Evolutionary conservation across 2,329 filamentous ascomycete species (phyloP).

Genomic region (Trichoderma koningii): DNA sequence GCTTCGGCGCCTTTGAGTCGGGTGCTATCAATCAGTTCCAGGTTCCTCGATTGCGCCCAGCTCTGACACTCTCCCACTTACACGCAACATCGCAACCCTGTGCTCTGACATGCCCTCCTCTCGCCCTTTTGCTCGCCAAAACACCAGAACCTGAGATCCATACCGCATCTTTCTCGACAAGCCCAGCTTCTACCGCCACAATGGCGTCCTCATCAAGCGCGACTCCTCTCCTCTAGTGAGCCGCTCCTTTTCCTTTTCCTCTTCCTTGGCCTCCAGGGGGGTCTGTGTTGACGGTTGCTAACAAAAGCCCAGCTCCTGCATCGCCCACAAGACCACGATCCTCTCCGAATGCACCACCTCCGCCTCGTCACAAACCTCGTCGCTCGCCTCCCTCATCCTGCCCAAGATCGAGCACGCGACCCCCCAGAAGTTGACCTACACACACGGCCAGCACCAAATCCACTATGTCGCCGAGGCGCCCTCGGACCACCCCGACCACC

Average conservation of each 20-base stretch:
- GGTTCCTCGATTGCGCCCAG: not conserved
- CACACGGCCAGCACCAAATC: slow-evolving; percentile 87
- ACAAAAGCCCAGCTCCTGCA: slow-evolving; percentile 69
- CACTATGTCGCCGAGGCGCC: slow-evolving; percentile 91
- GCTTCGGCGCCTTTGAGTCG: slow-evolving; percentile 6
- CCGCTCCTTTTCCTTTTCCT: not conserved
- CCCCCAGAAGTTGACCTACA: slow-evolving; percentile 90
- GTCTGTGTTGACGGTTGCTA: not conserved
- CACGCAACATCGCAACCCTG: too few species aligned
- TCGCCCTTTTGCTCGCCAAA: not conserved
- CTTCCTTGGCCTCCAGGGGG: not conserved
- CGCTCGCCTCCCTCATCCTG: slow-evolving; percentile 88
- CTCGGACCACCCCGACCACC: slow-evolving; percentile 59
- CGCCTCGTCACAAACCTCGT: slow-evolving; percentile 78
- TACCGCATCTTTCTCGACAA: not conserved
- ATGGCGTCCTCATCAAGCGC: slow-evolving; percentile 74
- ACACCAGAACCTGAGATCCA: not conserved
- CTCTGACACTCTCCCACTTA: too few species aligned
- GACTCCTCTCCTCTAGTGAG: slow-evolving; percentile 72
- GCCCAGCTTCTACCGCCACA: slow-evolving; percentile 23
- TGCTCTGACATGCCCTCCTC: too few species aligned
- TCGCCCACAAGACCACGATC: slow-evolving; percentile 91
- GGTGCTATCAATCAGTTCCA: slow-evolving; percentile 2
- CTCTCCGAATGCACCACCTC: slow-evolving; percentile 89
- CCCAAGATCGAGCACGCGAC: slow-evolving; percentile 85